A percentile compares a stretch with the other conserved stretches of the same genome.
These are phyloP conservation scores for Trichoderma virens DNA, from an alignment of 495 filamentous ascomycete species.

Conservation along the genomic window DNA sequence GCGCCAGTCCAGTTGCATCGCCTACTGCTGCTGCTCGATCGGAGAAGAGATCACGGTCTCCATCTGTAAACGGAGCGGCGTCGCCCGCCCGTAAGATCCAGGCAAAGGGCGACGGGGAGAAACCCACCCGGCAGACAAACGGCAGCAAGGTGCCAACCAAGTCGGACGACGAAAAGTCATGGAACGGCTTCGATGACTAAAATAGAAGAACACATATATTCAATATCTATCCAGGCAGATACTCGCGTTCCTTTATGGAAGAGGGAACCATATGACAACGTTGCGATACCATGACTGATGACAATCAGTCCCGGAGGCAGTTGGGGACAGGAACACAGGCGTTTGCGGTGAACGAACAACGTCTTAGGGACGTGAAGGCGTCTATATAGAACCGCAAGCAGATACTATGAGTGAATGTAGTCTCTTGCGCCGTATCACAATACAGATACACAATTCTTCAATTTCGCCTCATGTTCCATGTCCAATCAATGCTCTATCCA, in stretches of 20 bases:
- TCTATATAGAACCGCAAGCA: not conserved
- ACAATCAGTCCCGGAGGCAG: not conserved
- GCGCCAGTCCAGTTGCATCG: not conserved
- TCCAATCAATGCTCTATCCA: not conserved
- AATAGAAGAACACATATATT: not conserved
- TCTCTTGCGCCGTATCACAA: not conserved
- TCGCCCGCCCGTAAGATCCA: constrained; percentile 13
- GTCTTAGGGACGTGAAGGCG: not conserved
- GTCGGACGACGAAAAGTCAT: constrained; percentile 9
- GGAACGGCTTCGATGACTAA: constrained; percentile 9
- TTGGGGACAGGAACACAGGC: not conserved
- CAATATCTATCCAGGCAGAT: not conserved
- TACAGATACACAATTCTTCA: not conserved
- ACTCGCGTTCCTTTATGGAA: not conserved
- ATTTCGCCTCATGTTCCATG: not conserved
- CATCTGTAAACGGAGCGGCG: not conserved
- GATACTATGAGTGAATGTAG: not conserved
- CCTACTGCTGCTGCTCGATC: not conserved
- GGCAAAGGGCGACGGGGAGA: constrained; percentile 14
- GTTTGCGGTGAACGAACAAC: not conserved
- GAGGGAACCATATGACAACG: not conserved
- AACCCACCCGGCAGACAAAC: not conserved
- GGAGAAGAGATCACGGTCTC: constrained; percentile 2
- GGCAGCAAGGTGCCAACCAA: not conserved
- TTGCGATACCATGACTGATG: constrained; percentile 8